A percentile compares a stretch with the other conserved stretches of the same genome.
Conservation (phyloP, 2,329 filamentous ascomycete genomes). For the Penicillium sp. region DNA sequence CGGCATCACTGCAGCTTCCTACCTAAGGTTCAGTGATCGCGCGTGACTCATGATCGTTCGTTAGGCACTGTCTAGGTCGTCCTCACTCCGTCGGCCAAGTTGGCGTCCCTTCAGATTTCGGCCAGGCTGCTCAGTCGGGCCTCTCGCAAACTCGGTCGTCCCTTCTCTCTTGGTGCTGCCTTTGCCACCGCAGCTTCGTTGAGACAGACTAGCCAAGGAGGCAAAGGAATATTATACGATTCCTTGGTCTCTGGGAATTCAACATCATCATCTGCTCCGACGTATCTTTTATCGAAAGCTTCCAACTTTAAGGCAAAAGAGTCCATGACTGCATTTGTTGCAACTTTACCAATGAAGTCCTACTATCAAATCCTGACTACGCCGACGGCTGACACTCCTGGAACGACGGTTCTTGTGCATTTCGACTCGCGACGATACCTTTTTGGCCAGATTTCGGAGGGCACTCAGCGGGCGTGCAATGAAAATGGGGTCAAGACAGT, state of each 20-base stretch:
- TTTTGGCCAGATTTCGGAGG: constrained; percentile 82
- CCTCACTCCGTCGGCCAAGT: constrained; percentile 32
- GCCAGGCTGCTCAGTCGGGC: constrained; percentile 35
- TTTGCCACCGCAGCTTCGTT: constrained; percentile 15
- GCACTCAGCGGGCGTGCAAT: constrained; percentile 76
- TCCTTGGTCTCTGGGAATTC: neutral
- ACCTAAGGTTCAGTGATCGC: neutral
- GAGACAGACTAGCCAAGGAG: neutral
- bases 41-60: constrained; percentile 2
- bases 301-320: neutral
- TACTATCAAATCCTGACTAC: constrained; percentile 76
- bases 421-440: constrained; percentile 84
- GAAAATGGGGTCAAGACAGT: constrained; percentile 69
- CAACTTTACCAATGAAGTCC: constrained; percentile 66
- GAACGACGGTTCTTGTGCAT: constrained; percentile 76
- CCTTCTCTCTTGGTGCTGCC: constrained; percentile 7
- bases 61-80: neutral
- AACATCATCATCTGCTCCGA: neutral
- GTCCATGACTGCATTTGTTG: constrained; percentile 5
- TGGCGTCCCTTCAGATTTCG: constrained; percentile 41
- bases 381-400: constrained; percentile 86
- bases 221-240: neutral
- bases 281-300: neutral
- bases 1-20: neutral
- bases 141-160: constrained; percentile 29